Conservation (phyloP, 345 rosid species). For the Passiflora organensis region DNA sequence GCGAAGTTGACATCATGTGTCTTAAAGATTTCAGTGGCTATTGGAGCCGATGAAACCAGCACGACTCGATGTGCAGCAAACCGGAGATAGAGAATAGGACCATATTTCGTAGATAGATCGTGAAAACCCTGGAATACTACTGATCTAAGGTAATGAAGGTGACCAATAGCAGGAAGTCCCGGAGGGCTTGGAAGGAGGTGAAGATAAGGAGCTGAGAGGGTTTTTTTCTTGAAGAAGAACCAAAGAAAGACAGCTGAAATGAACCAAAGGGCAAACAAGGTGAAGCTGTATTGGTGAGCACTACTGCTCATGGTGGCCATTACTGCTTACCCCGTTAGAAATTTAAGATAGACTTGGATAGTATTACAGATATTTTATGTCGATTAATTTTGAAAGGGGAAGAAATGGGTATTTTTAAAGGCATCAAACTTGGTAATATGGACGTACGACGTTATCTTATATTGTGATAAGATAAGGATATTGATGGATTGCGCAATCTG, state of each 20-base stretch:
- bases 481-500: no score
- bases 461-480: no score
- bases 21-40: constrained; percentile 27
- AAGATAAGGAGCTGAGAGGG: constrained; percentile 1
- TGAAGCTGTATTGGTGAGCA: no score
- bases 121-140: constrained; percentile 24
- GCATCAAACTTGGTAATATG: no score
- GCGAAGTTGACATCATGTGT: constrained; percentile 23
- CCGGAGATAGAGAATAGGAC: constrained; percentile 37
- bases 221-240: constrained; percentile 17
- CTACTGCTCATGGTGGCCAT: no score
- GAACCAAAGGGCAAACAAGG: no score
- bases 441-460: no score
- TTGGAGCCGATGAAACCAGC: constrained; percentile 36
- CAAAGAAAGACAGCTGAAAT: background rate
- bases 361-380: no score
- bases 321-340: no score
- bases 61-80: constrained; percentile 21
- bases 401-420: no score
- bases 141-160: constrained; percentile 35
- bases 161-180: constrained; percentile 38
- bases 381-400: no score
- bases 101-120: constrained; percentile 25
- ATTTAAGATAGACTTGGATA: no score
- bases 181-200: constrained; percentile 45